phyloP scores from a whole-genome alignment of 345 rosid genomes.

The Murraya koenigii region DNA sequence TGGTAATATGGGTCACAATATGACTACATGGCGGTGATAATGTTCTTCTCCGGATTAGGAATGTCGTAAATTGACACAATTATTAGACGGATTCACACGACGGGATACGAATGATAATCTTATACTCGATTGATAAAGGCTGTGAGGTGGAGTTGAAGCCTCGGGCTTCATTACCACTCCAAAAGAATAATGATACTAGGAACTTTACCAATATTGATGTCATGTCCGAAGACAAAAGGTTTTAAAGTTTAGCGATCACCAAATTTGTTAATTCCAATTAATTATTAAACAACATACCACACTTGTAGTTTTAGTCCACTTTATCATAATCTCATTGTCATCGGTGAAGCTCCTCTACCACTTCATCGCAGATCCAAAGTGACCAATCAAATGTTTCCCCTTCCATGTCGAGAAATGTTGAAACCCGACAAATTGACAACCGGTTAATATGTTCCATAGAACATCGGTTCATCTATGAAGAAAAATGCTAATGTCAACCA shows the following conservation, averaged over 20 bases:
- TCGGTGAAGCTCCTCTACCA: constrained; percentile 89
- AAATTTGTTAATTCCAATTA: neutral
- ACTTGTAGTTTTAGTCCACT: constrained; percentile 81
- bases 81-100: no score
- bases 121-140: neutral
- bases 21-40: no score
- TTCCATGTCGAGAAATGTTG: constrained; percentile 99
- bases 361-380: constrained; percentile 82
- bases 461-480: neutral
- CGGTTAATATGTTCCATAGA: neutral
- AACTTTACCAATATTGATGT: neutral
- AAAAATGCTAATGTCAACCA: neutral
- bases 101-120: no score
- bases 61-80: no score
- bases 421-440: constrained; percentile 44
- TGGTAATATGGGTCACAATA: no score
- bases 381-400: constrained; percentile 94
- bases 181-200: neutral
- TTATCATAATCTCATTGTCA: constrained; percentile 86
- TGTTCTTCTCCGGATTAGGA: no score
- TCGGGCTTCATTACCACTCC: neutral
- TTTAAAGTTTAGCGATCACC: neutral
- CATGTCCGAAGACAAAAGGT: neutral
- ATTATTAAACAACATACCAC: constrained; percentile 50
- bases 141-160: neutral